phyloP scores from a whole-genome alignment of 495 filamentous ascomycete genomes.

The Podospora fimiseda region DNA sequence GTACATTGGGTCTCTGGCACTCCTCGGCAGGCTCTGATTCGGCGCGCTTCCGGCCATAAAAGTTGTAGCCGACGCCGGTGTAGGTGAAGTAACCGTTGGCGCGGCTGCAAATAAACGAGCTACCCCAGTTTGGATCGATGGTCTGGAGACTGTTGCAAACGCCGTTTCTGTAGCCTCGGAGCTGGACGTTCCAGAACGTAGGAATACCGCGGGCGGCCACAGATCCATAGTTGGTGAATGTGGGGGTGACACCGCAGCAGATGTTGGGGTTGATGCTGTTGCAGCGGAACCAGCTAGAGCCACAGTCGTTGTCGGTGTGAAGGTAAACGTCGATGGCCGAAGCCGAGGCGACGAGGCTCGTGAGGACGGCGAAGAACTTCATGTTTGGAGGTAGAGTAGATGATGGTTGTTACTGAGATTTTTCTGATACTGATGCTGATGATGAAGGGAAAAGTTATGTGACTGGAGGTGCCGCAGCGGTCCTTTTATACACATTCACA shows the following conservation, averaged over 20 bases:
- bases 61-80: not conserved
- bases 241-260: not conserved
- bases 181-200: not conserved
- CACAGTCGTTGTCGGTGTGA: not conserved
- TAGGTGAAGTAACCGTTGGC: not conserved
- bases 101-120: not conserved
- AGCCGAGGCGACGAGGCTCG: not conserved
- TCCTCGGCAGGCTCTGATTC: not conserved
- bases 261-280: not conserved
- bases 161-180: not conserved
- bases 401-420: not conserved
- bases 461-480: too few relatives aligned
- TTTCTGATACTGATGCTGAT: not conserved
- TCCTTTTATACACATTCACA: too few relatives aligned
- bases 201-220: not conserved
- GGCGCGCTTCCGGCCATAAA: not conserved
- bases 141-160: not conserved
- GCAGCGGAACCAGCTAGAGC: not conserved
- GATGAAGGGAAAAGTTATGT: not conserved
- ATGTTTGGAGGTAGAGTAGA: not conserved
- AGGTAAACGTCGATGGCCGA: not conserved
- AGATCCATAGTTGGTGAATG: not conserved
- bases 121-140: not conserved
- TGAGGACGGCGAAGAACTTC: slow-evolving; percentile 8
- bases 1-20: not conserved